Evolutionary conservation across 345 rosid species (phyloP).

Genomic region (Dipteronia sinensis): DNA sequence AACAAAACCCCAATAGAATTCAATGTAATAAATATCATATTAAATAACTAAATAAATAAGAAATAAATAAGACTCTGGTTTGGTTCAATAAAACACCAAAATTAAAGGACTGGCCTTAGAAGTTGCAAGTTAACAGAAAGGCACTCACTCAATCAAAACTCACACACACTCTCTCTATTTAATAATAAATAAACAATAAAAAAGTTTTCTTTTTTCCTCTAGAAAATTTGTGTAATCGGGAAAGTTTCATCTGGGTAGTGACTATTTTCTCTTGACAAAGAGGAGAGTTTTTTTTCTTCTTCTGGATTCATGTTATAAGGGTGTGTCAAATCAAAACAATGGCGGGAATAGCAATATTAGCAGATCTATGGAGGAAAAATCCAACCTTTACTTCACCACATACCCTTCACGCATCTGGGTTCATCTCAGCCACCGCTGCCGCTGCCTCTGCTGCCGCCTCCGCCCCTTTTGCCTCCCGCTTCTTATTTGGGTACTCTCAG

Average conservation of each 20-base stretch:
- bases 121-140: not conserved
- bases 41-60: not conserved
- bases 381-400: conserved; percentile 50
- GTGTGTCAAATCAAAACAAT: conserved; percentile 33
- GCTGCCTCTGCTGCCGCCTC: conserved; percentile 61
- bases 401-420: conserved; percentile 51
- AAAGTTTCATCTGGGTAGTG: conserved; percentile 16
- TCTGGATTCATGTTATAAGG: conserved; percentile 5
- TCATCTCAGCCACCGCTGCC: conserved; percentile 57
- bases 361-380: conserved; percentile 79
- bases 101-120: not conserved
- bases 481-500: conserved; percentile 68
- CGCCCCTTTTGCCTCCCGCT: conserved; percentile 77
- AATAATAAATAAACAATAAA: no score
- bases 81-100: not conserved
- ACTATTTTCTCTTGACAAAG: not conserved
- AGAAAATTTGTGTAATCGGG: conserved; percentile 4
- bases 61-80: not conserved
- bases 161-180: not conserved
- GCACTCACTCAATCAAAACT: not conserved
- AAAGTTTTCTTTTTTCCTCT: not conserved
- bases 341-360: conserved; percentile 80
- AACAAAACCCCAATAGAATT: not conserved
- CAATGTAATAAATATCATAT: not conserved
- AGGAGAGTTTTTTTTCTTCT: not conserved